Conservation (phyloP, 352 stramenopile species). For the Phytophthora kernoviae region DNA sequence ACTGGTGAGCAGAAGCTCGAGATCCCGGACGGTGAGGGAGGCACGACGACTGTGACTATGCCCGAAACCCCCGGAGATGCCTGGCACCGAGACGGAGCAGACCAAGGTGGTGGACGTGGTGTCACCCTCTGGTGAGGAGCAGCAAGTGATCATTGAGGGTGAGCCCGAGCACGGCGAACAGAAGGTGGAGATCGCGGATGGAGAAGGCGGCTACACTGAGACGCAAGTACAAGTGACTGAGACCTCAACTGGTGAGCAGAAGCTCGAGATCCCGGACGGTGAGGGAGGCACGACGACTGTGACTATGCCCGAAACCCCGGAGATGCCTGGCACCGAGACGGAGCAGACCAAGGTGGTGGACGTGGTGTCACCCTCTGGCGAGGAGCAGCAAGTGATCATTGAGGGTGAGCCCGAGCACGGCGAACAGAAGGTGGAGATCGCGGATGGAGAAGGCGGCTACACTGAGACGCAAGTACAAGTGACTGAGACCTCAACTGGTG, state of each 20-base stretch:
- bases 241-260: not conserved
- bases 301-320: too few species aligned
- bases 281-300: not conserved
- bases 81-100: not conserved
- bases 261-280: too few species aligned
- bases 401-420: not conserved
- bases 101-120: conserved; percentile 30
- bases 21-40: too few species aligned
- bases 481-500: not conserved
- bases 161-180: conserved; percentile 7
- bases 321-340: not conserved
- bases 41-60: not conserved
- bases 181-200: not conserved
- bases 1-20: not conserved
- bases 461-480: not conserved
- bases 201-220: too few species aligned
- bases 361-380: not conserved
- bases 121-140: too few species aligned
- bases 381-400: too few species aligned
- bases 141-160: conserved; percentile 1
- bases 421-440: not conserved
- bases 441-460: not conserved
- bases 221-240: not conserved
- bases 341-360: conserved; percentile 27
- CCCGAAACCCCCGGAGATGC: too few species aligned